Conservation (phyloP, 306 rosid species). For the Medicago lupulina region DNA sequence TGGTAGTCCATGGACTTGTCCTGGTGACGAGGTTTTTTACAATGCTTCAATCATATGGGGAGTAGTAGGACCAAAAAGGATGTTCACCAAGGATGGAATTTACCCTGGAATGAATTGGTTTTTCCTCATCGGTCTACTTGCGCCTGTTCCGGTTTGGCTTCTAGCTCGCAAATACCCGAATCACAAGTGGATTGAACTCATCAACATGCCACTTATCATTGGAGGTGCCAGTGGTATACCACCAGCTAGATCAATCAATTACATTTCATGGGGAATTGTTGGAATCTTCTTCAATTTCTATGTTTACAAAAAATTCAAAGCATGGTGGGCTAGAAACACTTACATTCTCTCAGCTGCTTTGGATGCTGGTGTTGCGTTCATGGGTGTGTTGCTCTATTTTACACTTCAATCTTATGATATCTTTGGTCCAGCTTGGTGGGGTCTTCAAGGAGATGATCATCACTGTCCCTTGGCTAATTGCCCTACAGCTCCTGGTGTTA, state of each 20-base stretch:
- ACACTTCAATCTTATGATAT: conserved; percentile 52
- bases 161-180: conserved; percentile 54
- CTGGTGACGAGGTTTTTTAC: conserved; percentile 65
- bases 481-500: conserved; percentile 73
- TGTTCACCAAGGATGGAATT: conserved; percentile 57
- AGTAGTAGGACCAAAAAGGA: conserved; percentile 66
- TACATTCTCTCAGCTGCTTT: conserved; percentile 75
- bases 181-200: conserved; percentile 56
- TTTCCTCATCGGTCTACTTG: conserved; percentile 62
- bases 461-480: conserved; percentile 68
- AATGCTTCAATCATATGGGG: conserved; percentile 92
- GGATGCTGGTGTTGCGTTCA: conserved; percentile 75
- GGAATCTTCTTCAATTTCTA: conserved; percentile 73
- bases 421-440: conserved; percentile 74
- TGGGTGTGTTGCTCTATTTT: conserved; percentile 58
- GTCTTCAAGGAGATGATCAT: conserved; percentile 53
- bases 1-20: conserved; percentile 88
- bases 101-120: conserved; percentile 70
- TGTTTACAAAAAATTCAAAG: conserved; percentile 49
- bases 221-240: conserved; percentile 44
- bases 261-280: conserved; percentile 55
- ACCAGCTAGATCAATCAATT: conserved; percentile 59
- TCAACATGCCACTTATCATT: conserved; percentile 63
- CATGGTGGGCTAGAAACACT: conserved; percentile 79
- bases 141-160: conserved; percentile 64